Conservation (phyloP, 1,284 basidiomycete species). For the Exobasidium cylindrosporum region DNA sequence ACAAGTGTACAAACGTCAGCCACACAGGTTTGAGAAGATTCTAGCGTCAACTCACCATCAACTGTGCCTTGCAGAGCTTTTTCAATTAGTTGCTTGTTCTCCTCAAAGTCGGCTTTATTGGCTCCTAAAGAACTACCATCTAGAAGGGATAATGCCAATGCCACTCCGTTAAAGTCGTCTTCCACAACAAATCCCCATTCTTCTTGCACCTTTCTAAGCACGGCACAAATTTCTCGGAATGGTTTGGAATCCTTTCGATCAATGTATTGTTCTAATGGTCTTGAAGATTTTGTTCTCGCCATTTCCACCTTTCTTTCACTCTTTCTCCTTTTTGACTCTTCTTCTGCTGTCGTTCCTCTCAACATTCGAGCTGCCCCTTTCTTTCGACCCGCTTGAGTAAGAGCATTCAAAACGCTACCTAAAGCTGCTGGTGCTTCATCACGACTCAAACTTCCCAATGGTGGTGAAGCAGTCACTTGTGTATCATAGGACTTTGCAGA, state of each 20-base stretch:
- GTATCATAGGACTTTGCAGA: neutral
- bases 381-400: conserved; percentile 43
- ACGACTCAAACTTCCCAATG: conserved; percentile 45
- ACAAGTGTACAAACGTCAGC: neutral
- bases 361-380: conserved; percentile 47
- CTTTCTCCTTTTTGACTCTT: conserved; percentile 33
- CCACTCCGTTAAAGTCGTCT: conserved; percentile 50
- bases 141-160: conserved; percentile 47
- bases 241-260: conserved; percentile 31
- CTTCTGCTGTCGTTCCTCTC: conserved; percentile 46
- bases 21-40: neutral
- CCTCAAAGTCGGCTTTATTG: conserved; percentile 37
- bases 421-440: conserved; percentile 39
- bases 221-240: conserved; percentile 44
- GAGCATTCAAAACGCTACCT: conserved; percentile 40
- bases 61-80: conserved; percentile 49
- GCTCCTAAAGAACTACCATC: conserved; percentile 45
- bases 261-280: conserved; percentile 34
- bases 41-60: conserved; percentile 18
- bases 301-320: conserved; percentile 40
- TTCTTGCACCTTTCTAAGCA: conserved; percentile 50
- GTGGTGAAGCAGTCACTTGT: conserved; percentile 12
- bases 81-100: conserved; percentile 45
- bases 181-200: conserved; percentile 51
- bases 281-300: conserved; percentile 22